Evolutionary conservation across 805 yeast species (phyloP).

Genomic region (Sugiyamaella lignohabitans): DNA sequence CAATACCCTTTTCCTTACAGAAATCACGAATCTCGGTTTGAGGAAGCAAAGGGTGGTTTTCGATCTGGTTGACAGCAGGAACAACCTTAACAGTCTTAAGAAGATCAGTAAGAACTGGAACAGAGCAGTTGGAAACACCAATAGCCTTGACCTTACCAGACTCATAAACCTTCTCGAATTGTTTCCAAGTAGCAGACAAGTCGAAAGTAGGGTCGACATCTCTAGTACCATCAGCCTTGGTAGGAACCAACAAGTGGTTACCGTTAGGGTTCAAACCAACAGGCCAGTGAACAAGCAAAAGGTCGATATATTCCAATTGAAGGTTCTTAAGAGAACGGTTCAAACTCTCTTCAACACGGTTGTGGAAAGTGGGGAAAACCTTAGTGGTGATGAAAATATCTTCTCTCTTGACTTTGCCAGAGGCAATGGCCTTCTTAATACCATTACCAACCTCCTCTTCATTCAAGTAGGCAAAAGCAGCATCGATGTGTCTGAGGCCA

Average conservation of each 20-base stretch:
- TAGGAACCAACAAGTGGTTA: slow-evolving; percentile 36
- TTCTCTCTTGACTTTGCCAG: slow-evolving; percentile 54
- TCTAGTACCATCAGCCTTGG: slow-evolving; percentile 34
- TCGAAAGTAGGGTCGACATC: slow-evolving; percentile 29
- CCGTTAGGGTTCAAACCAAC: slow-evolving; percentile 43
- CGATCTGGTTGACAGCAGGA: slow-evolving; percentile 71
- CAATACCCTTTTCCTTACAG: slow-evolving; percentile 46
- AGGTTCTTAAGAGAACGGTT: slow-evolving; percentile 54
- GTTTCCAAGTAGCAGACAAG: slow-evolving; percentile 53
- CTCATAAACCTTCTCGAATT: slow-evolving; percentile 52
- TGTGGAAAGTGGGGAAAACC: slow-evolving; percentile 37
- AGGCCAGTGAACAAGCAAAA: slow-evolving; percentile 83
- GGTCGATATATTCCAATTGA: slow-evolving; percentile 69
- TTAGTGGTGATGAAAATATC: slow-evolving; percentile 69
- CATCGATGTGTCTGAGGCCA: slow-evolving; percentile 74
- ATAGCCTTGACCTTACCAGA: slow-evolving; percentile 50
- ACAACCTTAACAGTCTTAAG: slow-evolving; percentile 36
- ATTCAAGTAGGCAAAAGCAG: slow-evolving; percentile 63
- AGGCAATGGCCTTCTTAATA: slow-evolving; percentile 40
- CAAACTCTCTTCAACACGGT: slow-evolving; percentile 45
- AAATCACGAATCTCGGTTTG: slow-evolving; percentile 53
- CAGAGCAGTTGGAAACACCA: slow-evolving; percentile 71
- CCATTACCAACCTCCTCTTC: slow-evolving; percentile 58
- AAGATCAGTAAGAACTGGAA: slow-evolving; percentile 36
- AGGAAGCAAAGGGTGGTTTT: slow-evolving; percentile 65